phyloP scores from a whole-genome alignment of 2,329 filamentous ascomycete species.

The Cordyceps tenuipes region DNA sequence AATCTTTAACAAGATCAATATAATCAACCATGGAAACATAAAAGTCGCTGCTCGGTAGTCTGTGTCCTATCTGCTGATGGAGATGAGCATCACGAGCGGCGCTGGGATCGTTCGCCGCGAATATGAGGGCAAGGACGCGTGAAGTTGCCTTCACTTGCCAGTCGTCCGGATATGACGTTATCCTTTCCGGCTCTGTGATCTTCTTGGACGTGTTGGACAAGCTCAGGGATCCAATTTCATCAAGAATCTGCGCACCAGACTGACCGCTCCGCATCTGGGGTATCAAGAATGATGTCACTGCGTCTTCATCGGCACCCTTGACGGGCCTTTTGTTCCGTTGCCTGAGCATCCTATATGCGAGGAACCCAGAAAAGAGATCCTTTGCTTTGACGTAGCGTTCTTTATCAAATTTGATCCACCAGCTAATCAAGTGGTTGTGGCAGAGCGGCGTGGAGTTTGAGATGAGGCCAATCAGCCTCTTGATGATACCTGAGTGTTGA shows the following conservation, averaged over 20 bases:
- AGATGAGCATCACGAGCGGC: conserved; percentile 23
- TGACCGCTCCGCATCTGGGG: conserved; percentile 63
- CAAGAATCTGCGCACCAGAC: conserved; percentile 63
- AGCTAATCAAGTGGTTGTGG: conserved; percentile 67
- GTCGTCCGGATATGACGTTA: conserved; percentile 65
- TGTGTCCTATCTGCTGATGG: conserved; percentile 44
- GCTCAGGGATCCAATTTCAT: conserved; percentile 55
- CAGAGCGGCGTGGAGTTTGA: conserved; percentile 68
- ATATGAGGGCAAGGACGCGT: conserved; percentile 70
- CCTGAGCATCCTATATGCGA: conserved; percentile 70
- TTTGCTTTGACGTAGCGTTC: conserved; percentile 63
- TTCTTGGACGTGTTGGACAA: conserved; percentile 45
- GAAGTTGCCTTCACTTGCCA: conserved; percentile 84
- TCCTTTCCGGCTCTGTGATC: conserved; percentile 45
- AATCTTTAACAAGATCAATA: conserved; percentile 76
- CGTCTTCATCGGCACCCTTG: conserved; percentile 46
- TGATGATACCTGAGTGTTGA: conserved; percentile 75
- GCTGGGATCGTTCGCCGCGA: conserved; percentile 64
- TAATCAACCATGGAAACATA: conserved; percentile 84
- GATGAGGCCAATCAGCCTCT: conserved; percentile 71
- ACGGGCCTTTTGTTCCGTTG: conserved; percentile 60
- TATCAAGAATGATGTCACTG: conserved; percentile 59
- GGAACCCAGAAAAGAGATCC: conserved; percentile 67
- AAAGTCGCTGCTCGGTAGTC: conserved; percentile 74
- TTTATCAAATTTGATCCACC: conserved; percentile 66